These are phyloP conservation scores for Nakazawaea laoshanensis DNA, from an alignment of 805 yeast genomes.

Conservation along the genomic window DNA sequence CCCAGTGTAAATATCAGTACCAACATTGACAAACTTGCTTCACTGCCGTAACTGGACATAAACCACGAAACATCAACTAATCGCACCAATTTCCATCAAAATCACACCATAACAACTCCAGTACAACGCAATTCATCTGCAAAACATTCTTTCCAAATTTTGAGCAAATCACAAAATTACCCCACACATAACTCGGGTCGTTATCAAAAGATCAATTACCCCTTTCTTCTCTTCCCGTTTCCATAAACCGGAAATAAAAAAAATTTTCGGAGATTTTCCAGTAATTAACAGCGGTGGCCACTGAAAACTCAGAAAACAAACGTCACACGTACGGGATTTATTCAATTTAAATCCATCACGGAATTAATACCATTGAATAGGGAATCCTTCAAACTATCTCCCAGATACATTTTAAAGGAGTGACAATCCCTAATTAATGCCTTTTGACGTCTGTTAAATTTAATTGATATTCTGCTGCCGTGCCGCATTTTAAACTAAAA, in stretches of 20 bases:
- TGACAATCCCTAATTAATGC: constrained; percentile 1
- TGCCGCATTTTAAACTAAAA: background rate
- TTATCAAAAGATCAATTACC: background rate
- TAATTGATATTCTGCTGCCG: constrained; percentile 8
- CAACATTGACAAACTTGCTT: no score
- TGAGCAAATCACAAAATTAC: no score
- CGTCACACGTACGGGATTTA: no score
- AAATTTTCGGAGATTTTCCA: constrained; percentile 1
- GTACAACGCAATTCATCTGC: no score
- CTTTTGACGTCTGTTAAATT: constrained; percentile 3
- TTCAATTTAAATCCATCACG: constrained; percentile 9
- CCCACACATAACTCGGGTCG: no score
- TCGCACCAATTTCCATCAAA: no score
- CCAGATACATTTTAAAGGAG: constrained; percentile 8
- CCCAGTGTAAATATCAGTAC: no score
- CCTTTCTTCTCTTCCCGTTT: background rate
- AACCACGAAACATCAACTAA: no score
- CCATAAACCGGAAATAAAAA: background rate
- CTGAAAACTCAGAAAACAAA: no score
- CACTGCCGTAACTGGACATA: no score
- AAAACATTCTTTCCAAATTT: no score
- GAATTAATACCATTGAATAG: constrained; percentile 3
- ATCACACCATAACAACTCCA: no score
- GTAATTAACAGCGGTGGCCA: constrained; percentile 6
- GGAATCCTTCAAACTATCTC: background rate